Conservation (phyloP, 352 stramenopile species). For the Phytophthora rubi region DNA sequence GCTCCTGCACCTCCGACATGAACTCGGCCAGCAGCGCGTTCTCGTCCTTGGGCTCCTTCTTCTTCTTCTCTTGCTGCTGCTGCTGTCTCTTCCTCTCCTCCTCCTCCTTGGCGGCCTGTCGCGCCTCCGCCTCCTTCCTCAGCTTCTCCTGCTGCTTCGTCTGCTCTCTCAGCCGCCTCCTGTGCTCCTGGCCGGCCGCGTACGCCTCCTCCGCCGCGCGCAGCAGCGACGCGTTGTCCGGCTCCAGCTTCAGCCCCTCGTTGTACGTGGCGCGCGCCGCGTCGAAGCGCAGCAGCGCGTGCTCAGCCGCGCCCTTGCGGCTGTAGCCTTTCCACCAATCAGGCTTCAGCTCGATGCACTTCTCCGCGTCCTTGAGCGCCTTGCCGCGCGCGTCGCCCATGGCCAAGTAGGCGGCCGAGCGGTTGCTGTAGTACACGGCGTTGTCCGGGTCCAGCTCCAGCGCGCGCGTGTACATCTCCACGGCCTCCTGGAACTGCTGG, state of each 20-base stretch:
- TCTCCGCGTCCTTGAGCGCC: slow-evolving; percentile 78
- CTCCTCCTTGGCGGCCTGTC: slow-evolving; percentile 24
- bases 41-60: slow-evolving; percentile 47
- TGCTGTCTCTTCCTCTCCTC: slow-evolving; percentile 11
- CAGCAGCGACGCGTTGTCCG: slow-evolving; percentile 76
- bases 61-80: slow-evolving; percentile 28
- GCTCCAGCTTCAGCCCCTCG: slow-evolving; percentile 62
- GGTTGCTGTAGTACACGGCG: slow-evolving; percentile 88
- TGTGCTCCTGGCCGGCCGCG: slow-evolving; percentile 72
- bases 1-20: slow-evolving; percentile 86
- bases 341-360: slow-evolving; percentile 76
- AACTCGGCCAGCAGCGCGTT: slow-evolving; percentile 78
- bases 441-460: slow-evolving; percentile 88
- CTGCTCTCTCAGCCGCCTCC: slow-evolving; percentile 58
- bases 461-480: slow-evolving; percentile 85
- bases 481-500: slow-evolving; percentile 66
- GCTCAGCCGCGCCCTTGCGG: slow-evolving; percentile 81
- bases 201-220: slow-evolving; percentile 77
- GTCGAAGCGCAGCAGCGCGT: slow-evolving; percentile 80
- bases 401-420: slow-evolving; percentile 80
- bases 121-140: slow-evolving; percentile 46
- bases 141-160: slow-evolving; percentile 51
- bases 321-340: slow-evolving; percentile 91
- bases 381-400: slow-evolving; percentile 84
- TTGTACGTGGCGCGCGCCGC: slow-evolving; percentile 77